phyloP scores from a whole-genome alignment of 805 yeast species.

The Saccharomycopsis schoenii region DNA sequence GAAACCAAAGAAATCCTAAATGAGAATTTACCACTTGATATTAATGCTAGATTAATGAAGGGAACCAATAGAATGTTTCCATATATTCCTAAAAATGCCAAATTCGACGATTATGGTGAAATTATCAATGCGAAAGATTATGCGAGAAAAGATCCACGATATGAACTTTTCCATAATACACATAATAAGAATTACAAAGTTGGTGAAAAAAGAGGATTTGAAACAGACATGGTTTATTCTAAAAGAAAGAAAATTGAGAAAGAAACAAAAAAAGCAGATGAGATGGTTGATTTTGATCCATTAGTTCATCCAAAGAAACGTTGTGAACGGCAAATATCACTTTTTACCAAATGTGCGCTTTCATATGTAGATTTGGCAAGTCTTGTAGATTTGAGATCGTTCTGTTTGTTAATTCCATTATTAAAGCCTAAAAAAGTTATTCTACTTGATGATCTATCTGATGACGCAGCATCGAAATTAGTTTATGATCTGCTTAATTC shows the following conservation, averaged over 20 bases:
- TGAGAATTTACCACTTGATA: constrained; percentile 26
- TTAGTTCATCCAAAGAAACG: constrained; percentile 43
- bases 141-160: constrained; percentile 34
- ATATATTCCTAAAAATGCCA: constrained; percentile 43
- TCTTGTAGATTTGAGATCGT: constrained; percentile 72
- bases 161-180: constrained; percentile 1
- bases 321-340: constrained; percentile 24
- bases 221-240: constrained; percentile 10
- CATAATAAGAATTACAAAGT: constrained; percentile 7
- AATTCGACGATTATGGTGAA: constrained; percentile 84
- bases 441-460: constrained; percentile 38
- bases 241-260: constrained; percentile 1
- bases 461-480: constrained; percentile 12
- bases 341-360: constrained; percentile 57
- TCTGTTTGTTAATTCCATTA: constrained; percentile 65
- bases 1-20: constrained; percentile 20
- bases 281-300: constrained; percentile 40
- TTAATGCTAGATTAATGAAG: constrained; percentile 27
- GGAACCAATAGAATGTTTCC: constrained; percentile 70
- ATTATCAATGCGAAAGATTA: constrained; percentile 58
- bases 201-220: constrained; percentile 16
- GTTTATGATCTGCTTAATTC: constrained; percentile 20
- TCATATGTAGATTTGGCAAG: constrained; percentile 78
- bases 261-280: constrained; percentile 35
- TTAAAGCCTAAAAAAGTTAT: constrained; percentile 71